A percentile compares a stretch with the other conserved stretches of the same genome.
Evolutionary conservation across 805 yeast species (phyloP).

Genomic region (Wickerhamomyces hampshirensis): DNA sequence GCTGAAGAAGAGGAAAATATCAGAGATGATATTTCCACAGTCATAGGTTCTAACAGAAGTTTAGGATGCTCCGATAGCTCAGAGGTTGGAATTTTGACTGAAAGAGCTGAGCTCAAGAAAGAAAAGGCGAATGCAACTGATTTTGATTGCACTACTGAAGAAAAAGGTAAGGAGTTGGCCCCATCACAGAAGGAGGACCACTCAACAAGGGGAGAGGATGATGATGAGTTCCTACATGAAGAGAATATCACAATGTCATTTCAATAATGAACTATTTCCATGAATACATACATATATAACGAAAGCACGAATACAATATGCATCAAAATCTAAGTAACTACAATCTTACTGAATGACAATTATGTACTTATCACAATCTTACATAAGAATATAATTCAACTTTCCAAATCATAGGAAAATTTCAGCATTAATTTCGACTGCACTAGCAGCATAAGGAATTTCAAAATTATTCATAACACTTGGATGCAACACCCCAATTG

Average conservation of each 20-base stretch:
- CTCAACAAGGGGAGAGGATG: slow-evolving; percentile 3
- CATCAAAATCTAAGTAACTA: too few relatives aligned
- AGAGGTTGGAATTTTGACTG: too few relatives aligned
- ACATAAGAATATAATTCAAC: not conserved
- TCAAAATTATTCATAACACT: slow-evolving; percentile 83
- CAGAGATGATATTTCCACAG: too few relatives aligned
- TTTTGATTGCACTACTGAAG: slow-evolving; percentile 1
- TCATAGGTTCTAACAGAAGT: too few relatives aligned
- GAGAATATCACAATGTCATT: slow-evolving; percentile 23
- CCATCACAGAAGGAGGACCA: not conserved
- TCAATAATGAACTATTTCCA: too few relatives aligned
- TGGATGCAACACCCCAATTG: slow-evolving; percentile 94
- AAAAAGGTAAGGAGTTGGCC: slow-evolving; percentile 1
- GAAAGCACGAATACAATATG: too few relatives aligned
- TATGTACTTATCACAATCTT: too few relatives aligned
- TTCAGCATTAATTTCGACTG: slow-evolving; percentile 87
- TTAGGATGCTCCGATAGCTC: too few relatives aligned
- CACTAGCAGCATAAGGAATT: slow-evolving; percentile 87
- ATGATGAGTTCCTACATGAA: slow-evolving; percentile 14
- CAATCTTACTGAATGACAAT: too few relatives aligned
- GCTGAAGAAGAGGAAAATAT: slow-evolving; percentile 8
- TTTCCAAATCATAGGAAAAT: slow-evolving; percentile 57
- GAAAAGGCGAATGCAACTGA: not conserved
- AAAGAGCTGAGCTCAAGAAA: too few relatives aligned
- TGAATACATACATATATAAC: too few relatives aligned